Conservation (phyloP, 2,329 filamentous ascomycete genomes). For the Ambrosiella xylebori region DNA sequence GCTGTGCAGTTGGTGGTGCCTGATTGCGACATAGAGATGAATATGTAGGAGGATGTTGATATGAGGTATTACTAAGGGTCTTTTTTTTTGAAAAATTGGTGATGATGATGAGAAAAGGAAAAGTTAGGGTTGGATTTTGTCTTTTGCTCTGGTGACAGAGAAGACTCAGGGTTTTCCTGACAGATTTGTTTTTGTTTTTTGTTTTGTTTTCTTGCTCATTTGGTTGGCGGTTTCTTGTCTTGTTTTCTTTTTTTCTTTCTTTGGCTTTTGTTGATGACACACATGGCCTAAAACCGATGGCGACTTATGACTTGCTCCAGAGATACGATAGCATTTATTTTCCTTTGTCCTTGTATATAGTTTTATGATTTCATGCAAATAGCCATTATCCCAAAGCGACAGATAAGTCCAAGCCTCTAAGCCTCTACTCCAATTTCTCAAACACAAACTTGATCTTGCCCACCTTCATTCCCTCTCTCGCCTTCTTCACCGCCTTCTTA, state of each 20-base stretch:
- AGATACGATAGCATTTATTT: background rate
- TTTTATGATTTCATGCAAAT: background rate
- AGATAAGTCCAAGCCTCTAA: background rate
- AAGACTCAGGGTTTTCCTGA: background rate
- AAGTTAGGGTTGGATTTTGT: background rate
- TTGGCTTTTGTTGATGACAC: background rate
- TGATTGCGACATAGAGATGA: background rate
- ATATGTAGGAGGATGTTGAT: no score
- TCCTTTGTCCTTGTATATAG: no score
- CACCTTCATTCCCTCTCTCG: background rate
- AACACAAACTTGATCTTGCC: background rate
- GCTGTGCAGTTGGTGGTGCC: slow-evolving; percentile 3
- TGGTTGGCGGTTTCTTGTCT: background rate
- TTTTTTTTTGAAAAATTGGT: no score
- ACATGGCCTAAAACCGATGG: no score
- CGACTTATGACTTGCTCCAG: background rate
- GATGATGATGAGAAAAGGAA: background rate
- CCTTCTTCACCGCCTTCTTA: background rate
- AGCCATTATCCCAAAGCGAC: no score
- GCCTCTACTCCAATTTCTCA: background rate
- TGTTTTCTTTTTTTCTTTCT: background rate
- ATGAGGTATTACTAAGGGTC: no score
- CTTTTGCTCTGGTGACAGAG: background rate
- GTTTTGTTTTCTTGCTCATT: background rate
- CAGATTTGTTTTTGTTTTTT: background rate